phyloP scores from a whole-genome alignment of 2,329 filamentous ascomycete genomes.

The Cercospora citrullina region DNA sequence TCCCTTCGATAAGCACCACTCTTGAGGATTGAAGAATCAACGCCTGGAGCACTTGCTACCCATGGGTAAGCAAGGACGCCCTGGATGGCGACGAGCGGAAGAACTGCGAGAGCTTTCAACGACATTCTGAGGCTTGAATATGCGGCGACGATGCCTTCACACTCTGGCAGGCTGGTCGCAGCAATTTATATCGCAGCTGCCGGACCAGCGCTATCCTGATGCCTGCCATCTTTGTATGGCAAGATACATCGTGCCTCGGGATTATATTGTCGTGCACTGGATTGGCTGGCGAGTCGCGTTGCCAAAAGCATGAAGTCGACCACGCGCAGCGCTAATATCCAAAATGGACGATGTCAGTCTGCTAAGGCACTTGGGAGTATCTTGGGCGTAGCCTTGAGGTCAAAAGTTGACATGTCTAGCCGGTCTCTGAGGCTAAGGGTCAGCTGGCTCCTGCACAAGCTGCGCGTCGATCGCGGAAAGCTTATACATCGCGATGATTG shows the following conservation, averaged over 20 bases:
- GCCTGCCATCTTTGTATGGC: neutral
- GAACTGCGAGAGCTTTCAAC: neutral
- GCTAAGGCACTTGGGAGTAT: neutral
- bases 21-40: constrained; percentile 36
- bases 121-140: neutral
- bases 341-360: neutral
- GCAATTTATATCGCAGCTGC: neutral
- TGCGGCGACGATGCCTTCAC: neutral
- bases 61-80: constrained; percentile 33
- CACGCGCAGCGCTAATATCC: neutral
- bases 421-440: neutral
- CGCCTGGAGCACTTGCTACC: constrained; percentile 39
- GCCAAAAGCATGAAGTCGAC: neutral
- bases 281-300: neutral
- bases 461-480: neutral
- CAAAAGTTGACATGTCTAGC: neutral
- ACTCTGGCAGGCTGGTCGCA: neutral
- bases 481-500: neutral
- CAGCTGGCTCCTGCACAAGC: neutral
- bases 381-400: neutral
- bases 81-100: neutral
- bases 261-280: neutral
- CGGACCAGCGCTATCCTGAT: neutral
- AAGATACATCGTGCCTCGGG: neutral
- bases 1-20: constrained; percentile 11